Percentiles rank a stretch among this genome's conserved stretches.
Conservation (phyloP, 2,329 filamentous ascomycete genomes). For the Diaporthe capsici region DNA sequence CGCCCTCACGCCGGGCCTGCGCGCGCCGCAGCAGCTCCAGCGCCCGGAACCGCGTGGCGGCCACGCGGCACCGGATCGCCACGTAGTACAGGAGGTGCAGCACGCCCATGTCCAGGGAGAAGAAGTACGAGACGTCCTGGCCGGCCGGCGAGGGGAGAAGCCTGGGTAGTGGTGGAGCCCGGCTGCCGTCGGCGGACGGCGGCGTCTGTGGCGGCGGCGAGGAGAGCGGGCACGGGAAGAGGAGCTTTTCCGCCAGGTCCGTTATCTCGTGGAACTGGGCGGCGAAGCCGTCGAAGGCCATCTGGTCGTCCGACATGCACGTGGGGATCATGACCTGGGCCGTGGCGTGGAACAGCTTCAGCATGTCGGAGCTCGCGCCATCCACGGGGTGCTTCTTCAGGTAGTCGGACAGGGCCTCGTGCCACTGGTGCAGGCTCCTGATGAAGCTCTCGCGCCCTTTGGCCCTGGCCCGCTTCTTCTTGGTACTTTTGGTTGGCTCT, state of each 20-base stretch:
- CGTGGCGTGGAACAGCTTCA: background rate
- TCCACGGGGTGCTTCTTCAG: background rate
- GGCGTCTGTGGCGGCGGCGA: background rate
- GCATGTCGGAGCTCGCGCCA: background rate
- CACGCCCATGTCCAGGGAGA: background rate
- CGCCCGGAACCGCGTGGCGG: background rate
- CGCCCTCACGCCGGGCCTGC: background rate
- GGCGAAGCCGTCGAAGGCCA: background rate
- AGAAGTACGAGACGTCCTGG: background rate
- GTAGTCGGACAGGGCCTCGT: background rate
- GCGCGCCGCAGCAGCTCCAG: background rate
- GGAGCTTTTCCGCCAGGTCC: background rate
- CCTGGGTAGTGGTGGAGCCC: too few relatives aligned
- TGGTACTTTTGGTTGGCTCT: background rate
- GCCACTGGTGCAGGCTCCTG: background rate
- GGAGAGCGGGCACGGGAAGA: background rate
- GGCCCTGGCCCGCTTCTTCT: background rate
- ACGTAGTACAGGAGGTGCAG: constrained; percentile 5
- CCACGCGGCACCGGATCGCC: background rate
- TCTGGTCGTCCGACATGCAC: background rate
- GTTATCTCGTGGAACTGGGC: background rate
- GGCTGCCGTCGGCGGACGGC: background rate
- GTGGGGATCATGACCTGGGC: background rate
- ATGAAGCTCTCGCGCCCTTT: background rate
- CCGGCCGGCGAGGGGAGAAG: background rate